These are phyloP conservation scores for Sporothrix schenckii DNA, from an alignment of 2,329 filamentous ascomycete genomes.

Conservation along the genomic window DNA sequence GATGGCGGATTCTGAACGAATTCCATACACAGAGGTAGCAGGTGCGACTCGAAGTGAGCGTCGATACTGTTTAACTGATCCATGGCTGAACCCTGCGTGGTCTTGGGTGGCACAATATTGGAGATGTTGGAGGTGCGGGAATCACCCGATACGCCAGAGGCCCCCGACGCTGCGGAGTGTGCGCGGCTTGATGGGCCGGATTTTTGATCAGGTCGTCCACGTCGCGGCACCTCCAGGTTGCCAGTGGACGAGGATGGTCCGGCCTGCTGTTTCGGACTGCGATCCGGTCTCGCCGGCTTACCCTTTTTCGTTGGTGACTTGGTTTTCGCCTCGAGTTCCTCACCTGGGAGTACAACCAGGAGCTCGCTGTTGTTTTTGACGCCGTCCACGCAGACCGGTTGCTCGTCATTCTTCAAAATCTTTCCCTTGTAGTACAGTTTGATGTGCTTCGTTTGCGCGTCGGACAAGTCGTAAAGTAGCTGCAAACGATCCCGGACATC, in stretches of 20 bases:
- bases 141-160: conserved; percentile 41
- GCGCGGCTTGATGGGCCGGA: conserved; percentile 44
- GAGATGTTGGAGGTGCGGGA: conserved; percentile 33
- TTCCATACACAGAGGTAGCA: conserved; percentile 66
- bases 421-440: conserved; percentile 75
- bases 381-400: conserved; percentile 60
- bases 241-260: conserved; percentile 39
- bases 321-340: conserved; percentile 44
- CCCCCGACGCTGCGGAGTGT: conserved; percentile 43
- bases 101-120: conserved; percentile 40
- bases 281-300: background rate
- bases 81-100: conserved; percentile 49
- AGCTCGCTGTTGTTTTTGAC: conserved; percentile 66
- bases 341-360: conserved; percentile 60
- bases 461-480: conserved; percentile 65
- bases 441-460: conserved; percentile 55
- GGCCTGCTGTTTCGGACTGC: conserved; percentile 44
- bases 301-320: conserved; percentile 10
- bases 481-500: conserved; percentile 70
- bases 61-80: conserved; percentile 70
- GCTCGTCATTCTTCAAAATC: conserved; percentile 66
- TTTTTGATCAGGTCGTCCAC: conserved; percentile 42
- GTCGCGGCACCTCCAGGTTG: conserved; percentile 44
- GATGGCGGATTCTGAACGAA: conserved; percentile 65
- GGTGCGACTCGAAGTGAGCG: conserved; percentile 63